These are phyloP conservation scores for Penicillium digitatum DNA, from an alignment of 2,329 filamentous ascomycete genomes.

Conservation along the genomic window DNA sequence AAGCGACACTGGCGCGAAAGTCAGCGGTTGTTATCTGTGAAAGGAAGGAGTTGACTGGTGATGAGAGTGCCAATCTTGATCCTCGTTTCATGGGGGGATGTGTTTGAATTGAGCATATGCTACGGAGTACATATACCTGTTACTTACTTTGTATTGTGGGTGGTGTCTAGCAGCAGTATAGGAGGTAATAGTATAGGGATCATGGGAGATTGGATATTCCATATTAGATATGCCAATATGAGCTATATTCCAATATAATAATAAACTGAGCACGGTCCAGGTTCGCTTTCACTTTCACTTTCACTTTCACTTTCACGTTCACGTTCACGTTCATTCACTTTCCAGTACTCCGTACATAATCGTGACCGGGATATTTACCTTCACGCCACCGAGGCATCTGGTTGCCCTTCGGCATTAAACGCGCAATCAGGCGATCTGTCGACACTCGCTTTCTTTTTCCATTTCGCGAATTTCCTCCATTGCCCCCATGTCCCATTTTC, in stretches of 20 bases:
- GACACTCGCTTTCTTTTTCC: not conserved
- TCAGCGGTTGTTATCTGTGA: slow-evolving; percentile 4
- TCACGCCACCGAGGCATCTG: slow-evolving; percentile 7
- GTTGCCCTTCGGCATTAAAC: not conserved
- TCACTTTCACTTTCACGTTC: not conserved
- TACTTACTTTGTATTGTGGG: too few species aligned
- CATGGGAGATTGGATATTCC: not conserved
- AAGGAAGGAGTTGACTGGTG: not conserved
- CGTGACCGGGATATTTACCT: slow-evolving; percentile 3
- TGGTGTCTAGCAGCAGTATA: too few species aligned
- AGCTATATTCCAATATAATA: not conserved
- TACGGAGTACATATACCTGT: not conserved
- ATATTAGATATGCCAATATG: not conserved
- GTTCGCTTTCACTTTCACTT: not conserved
- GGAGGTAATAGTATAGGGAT: too few species aligned
- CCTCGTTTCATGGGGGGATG: not conserved
- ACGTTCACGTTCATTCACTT: not conserved
- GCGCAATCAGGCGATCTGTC: slow-evolving; percentile 4
- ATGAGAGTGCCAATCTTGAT: not conserved
- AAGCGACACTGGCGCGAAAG: slow-evolving; percentile 16
- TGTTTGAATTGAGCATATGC: not conserved
- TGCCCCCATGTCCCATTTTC: not conserved
- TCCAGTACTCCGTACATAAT: not conserved
- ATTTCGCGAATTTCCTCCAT: not conserved
- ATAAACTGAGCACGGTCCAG: not conserved